Evolutionary conservation across 225 moss, liverwort and hornwort genomes (phyloP), one percentile per base, ranked within the genome.

Genomic region (Pseudisothecium myosuroides): DNA sequence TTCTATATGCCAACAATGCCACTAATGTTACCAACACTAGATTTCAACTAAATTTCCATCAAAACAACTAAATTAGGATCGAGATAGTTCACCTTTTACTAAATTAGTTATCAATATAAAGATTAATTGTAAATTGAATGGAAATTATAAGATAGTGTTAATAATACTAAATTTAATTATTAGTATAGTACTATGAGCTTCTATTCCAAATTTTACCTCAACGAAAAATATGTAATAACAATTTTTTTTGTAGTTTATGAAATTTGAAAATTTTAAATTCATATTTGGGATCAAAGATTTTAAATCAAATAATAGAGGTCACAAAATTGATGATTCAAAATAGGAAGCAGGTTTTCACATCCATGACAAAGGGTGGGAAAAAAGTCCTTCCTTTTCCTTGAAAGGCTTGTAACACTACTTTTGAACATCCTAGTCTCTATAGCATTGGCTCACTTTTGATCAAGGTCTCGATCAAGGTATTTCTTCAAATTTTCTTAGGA

Each of bases 291-390:
- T 71, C 8, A 24, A 2, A 39, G 2, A 14, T 4, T 1, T 0
- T 0, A 1, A 8, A 39, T 24, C 24, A 39, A 69, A 23, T 14
- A 24, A 5, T 24, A 4, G 8, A 39, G 0, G 14, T 69, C 4
- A 24, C 14, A 69, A 69, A 39, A 13, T 39, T 39, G 23, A 23
- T 0, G 2, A n/a, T 1, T 68, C 12, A n/a, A 68, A 68, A n/a
- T 22, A 68, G 4, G 7, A 36, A 2, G 23, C 0, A 13, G 0
- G 4, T 7, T 68, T 23, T 68, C 2, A 23, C 68, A 68, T 68
- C 7, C 1, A 37, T 37, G 2, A 67, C 11, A 67, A 67, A 5
- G 6, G 5, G 37, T n/a, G n/a, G 6, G 5, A 11, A 37, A 11
- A 65, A 34, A 12, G 6, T 5, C 9, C 19, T 5, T 5, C 36